Percentiles rank a stretch among this genome's conserved stretches.
phyloP scores from a whole-genome alignment of 345 rosid species.

The Murraya koenigii region DNA sequence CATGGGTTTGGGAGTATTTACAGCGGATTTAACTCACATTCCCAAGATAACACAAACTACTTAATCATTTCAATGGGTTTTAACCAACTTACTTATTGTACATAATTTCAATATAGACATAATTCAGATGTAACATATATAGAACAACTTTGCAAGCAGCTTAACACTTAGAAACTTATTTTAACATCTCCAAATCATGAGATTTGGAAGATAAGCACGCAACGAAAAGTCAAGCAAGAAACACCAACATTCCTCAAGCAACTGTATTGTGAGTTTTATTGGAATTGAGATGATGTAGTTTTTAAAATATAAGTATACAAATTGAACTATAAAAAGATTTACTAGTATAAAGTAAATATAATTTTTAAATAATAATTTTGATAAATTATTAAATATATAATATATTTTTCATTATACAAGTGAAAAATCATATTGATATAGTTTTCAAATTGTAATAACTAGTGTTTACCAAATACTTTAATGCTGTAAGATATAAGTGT shows the following conservation, averaged over 20 bases:
- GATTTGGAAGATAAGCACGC: not conserved
- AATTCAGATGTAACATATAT: not conserved
- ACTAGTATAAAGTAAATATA: too few relatives aligned
- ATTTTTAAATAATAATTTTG: too few relatives aligned
- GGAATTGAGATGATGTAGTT: too few relatives aligned
- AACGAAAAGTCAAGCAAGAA: slow-evolving; percentile 20
- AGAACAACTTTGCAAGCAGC: not conserved
- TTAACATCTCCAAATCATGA: not conserved
- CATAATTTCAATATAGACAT: not conserved
- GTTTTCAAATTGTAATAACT: too few relatives aligned
- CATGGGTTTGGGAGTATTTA: not conserved
- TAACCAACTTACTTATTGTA: not conserved
- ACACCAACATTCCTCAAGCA: slow-evolving; percentile 52
- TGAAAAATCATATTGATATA: too few relatives aligned
- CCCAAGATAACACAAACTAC: not conserved
- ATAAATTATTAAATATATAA: too few relatives aligned
- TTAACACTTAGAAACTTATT: not conserved
- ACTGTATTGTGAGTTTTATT: too few relatives aligned
- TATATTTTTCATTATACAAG: too few relatives aligned
- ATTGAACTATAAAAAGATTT: too few relatives aligned
- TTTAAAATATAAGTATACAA: too few relatives aligned
- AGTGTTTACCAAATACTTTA: too few relatives aligned
- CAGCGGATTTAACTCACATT: not conserved
- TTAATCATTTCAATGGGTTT: not conserved
- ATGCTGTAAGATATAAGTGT: too few relatives aligned